A percentile compares a stretch with the other conserved stretches of the same genome.
These are phyloP conservation scores for Penicillium flavigenum DNA, from an alignment of 495 filamentous ascomycete genomes.

Conservation along the genomic window DNA sequence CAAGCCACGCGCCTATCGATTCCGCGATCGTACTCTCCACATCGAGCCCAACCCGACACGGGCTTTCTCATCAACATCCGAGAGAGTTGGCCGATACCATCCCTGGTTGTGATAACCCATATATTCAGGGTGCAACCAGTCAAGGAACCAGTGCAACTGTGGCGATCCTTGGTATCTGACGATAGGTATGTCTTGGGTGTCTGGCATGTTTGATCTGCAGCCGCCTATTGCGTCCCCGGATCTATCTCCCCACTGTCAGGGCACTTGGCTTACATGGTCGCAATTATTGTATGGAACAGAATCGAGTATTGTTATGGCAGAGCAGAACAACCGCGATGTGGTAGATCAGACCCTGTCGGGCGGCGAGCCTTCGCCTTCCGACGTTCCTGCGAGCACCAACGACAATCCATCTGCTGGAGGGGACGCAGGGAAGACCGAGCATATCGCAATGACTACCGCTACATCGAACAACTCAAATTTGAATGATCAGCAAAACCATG, in stretches of 20 bases:
- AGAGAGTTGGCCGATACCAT: constrained; percentile 26
- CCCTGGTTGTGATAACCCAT: constrained; percentile 40
- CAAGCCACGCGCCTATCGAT: constrained; percentile 20
- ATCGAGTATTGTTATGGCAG: constrained; percentile 76
- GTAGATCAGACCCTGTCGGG: constrained; percentile 75
- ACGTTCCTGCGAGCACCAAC: constrained; percentile 66
- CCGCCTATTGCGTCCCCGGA: constrained; percentile 17
- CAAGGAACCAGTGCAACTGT: constrained; percentile 45
- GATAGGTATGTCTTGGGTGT: constrained; percentile 45
- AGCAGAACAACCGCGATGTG: constrained; percentile 74
- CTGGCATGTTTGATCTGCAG: constrained; percentile 27
- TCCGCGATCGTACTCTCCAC: constrained; percentile 21
- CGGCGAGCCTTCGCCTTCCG: constrained; percentile 69
- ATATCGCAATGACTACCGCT: constrained; percentile 36
- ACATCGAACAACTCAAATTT: constrained; percentile 29
- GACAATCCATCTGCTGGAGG: constrained; percentile 54
- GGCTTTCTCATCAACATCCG: constrained; percentile 24
- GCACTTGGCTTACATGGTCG: constrained; percentile 29
- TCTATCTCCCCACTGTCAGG: constrained; percentile 10
- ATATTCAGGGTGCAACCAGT: constrained; percentile 42
- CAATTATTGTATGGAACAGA: constrained; percentile 43
- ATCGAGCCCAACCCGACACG: constrained; percentile 11
- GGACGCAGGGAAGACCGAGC: constrained; percentile 52
- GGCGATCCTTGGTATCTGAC: constrained; percentile 53
- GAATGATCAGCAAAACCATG: constrained; percentile 29